Evolutionary conservation across 1,139 yeast species (phyloP).

Genomic region (Kazachstania sp.): DNA sequence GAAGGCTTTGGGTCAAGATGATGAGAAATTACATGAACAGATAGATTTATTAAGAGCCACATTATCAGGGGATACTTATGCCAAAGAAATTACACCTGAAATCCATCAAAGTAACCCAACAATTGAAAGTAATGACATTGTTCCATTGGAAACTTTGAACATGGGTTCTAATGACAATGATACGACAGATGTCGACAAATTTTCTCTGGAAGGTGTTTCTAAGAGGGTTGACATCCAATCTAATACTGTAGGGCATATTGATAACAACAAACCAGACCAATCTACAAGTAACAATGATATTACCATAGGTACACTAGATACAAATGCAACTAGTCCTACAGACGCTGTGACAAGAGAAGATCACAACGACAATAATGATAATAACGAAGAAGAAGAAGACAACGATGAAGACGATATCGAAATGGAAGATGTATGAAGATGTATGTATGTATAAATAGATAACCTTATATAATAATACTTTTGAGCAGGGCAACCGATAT

Average conservation of each 20-base stretch:
- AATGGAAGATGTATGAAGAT: neutral
- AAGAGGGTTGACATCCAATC: no score
- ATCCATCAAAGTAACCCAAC: neutral
- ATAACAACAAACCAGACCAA: neutral
- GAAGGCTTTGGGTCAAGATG: slow-evolving; percentile 29
- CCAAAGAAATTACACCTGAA: neutral
- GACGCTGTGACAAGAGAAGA: neutral
- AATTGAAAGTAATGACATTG: neutral
- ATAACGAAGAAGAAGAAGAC: neutral
- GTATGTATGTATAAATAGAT: no score
- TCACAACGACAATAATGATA: neutral
- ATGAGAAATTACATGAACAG: slow-evolving; percentile 27
- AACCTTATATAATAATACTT: no score
- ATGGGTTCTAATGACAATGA: neutral
- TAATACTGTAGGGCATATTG: neutral
- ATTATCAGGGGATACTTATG: neutral
- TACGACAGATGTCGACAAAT: neutral
- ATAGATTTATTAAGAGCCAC: slow-evolving; percentile 7
- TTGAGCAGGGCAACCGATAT: no score
- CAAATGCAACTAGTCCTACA: neutral
- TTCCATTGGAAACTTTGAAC: neutral
- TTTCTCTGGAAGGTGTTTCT: no score
- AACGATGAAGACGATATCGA: neutral
- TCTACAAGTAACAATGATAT: neutral
- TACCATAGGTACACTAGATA: neutral